Conservation (phyloP, 1,284 basidiomycete genomes). For the Xerocomus nothofagi region DNA sequence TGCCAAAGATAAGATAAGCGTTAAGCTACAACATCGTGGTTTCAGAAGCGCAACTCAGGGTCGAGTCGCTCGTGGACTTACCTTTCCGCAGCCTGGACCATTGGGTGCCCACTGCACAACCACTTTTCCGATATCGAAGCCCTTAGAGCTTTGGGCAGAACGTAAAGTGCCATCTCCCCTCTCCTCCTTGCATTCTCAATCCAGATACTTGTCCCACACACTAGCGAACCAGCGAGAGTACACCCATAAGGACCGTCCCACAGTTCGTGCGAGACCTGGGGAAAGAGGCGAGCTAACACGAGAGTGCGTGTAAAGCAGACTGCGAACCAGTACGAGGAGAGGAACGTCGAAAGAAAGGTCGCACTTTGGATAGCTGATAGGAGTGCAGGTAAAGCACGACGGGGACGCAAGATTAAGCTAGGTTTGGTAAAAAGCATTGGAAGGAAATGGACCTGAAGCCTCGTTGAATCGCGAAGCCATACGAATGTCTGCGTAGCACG, state of each 20-base stretch:
- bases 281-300: conserved; percentile 59
- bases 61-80: conserved; percentile 31
- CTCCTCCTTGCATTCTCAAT: conserved; percentile 67
- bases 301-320: conserved; percentile 69
- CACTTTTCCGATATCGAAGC: conserved; percentile 56
- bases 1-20: conserved; percentile 63
- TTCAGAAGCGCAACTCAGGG: conserved; percentile 14
- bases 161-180: conserved; percentile 77
- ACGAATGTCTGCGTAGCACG: background rate
- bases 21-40: conserved; percentile 33
- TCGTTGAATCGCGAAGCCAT: conserved; percentile 1
- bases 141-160: conserved; percentile 66
- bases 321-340: conserved; percentile 65
- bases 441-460: conserved; percentile 62
- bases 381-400: conserved; percentile 42
- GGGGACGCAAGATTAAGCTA: conserved; percentile 46
- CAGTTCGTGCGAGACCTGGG: conserved; percentile 66
- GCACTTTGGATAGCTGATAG: conserved; percentile 61
- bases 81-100: conserved; percentile 52
- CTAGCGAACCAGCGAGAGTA: conserved; percentile 62
- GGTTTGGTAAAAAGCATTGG: conserved; percentile 63
- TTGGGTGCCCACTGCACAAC: conserved; percentile 44
- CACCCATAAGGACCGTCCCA: conserved; percentile 75
- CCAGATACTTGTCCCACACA: conserved; percentile 75
- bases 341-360: conserved; percentile 68